Evolutionary conservation across 805 yeast species (phyloP).

Genomic region (Metschnikowia similis): DNA sequence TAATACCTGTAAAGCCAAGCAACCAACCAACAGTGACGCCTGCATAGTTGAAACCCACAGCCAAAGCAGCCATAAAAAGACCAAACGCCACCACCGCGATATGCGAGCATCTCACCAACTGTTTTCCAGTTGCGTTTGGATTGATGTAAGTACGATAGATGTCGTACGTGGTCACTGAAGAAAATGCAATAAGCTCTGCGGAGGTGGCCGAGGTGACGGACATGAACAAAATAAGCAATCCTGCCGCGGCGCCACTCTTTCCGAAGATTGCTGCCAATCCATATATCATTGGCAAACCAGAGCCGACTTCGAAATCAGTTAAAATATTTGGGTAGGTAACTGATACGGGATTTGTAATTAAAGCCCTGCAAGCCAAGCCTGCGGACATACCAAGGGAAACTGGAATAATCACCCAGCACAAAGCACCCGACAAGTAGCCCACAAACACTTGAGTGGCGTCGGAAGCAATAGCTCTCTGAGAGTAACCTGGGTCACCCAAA

Average conservation of each 20-base stretch:
- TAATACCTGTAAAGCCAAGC: slow-evolving; percentile 36
- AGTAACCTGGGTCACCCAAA: slow-evolving; percentile 22
- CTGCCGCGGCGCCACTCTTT: slow-evolving; percentile 39
- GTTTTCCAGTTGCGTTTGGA: slow-evolving; percentile 35
- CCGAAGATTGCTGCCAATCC: slow-evolving; percentile 34
- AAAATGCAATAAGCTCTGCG: slow-evolving; percentile 40
- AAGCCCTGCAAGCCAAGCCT: slow-evolving; percentile 39
- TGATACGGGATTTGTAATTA: slow-evolving; percentile 19
- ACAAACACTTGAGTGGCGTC: slow-evolving; percentile 37
- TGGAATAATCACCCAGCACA: slow-evolving; percentile 45
- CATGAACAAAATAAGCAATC: slow-evolving; percentile 38
- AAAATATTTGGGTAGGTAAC: slow-evolving; percentile 6
- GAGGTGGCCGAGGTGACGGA: slow-evolving; percentile 42
- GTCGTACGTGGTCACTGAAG: slow-evolving; percentile 38
- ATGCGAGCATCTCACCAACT: slow-evolving; percentile 33
- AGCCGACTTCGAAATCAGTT: slow-evolving; percentile 2
- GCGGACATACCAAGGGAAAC: slow-evolving; percentile 23
- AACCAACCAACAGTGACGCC: slow-evolving; percentile 43
- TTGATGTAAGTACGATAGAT: slow-evolving; percentile 37
- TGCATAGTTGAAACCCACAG: slow-evolving; percentile 37
- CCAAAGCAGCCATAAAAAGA: slow-evolving; percentile 28
- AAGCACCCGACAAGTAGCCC: slow-evolving; percentile 44
- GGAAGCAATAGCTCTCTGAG: slow-evolving; percentile 44
- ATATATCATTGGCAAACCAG: slow-evolving; percentile 35
- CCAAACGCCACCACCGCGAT: slow-evolving; percentile 39